These are phyloP conservation scores for Cerioporus squamosus DNA, from an alignment of 1,284 basidiomycete species.

Conservation along the genomic window DNA sequence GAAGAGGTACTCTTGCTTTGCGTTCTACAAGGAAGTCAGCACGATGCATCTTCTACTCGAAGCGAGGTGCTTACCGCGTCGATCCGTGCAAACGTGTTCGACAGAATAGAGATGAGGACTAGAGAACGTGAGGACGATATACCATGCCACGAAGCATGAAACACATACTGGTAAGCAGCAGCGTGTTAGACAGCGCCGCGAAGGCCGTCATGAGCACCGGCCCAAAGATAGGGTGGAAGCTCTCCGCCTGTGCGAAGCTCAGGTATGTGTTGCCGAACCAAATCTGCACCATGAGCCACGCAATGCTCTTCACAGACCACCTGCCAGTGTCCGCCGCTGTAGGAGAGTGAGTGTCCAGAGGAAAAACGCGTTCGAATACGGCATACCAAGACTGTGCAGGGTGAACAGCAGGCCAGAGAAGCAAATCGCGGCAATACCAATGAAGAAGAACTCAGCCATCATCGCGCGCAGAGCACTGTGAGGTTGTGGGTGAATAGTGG, in stretches of 20 bases:
- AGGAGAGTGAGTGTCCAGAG: background rate
- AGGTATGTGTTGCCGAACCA: slow-evolving; percentile 85
- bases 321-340: slow-evolving; percentile 44
- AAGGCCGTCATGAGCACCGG: slow-evolving; percentile 87
- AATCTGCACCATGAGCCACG: slow-evolving; percentile 83
- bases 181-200: slow-evolving; percentile 81
- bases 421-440: slow-evolving; percentile 79
- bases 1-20: slow-evolving; percentile 87
- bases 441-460: slow-evolving; percentile 86
- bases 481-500: background rate
- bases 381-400: slow-evolving; percentile 73
- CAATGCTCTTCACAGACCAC: slow-evolving; percentile 74
- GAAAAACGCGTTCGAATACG: no score
- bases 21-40: slow-evolving; percentile 57
- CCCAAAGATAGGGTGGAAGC: slow-evolving; percentile 85
- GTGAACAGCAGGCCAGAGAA: slow-evolving; percentile 90
- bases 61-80: slow-evolving; percentile 59
- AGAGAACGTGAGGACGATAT: background rate
- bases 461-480: slow-evolving; percentile 73
- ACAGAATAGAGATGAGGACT: slow-evolving; percentile 68
- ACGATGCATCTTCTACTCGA: background rate
- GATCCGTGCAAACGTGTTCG: slow-evolving; percentile 84
- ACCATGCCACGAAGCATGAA: no score
- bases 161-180: slow-evolving; percentile 75
- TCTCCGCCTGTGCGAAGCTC: slow-evolving; percentile 69